These are phyloP conservation scores for Whalleya microplaca DNA, from an alignment of 2,329 filamentous ascomycete species.

Conservation along the genomic window DNA sequence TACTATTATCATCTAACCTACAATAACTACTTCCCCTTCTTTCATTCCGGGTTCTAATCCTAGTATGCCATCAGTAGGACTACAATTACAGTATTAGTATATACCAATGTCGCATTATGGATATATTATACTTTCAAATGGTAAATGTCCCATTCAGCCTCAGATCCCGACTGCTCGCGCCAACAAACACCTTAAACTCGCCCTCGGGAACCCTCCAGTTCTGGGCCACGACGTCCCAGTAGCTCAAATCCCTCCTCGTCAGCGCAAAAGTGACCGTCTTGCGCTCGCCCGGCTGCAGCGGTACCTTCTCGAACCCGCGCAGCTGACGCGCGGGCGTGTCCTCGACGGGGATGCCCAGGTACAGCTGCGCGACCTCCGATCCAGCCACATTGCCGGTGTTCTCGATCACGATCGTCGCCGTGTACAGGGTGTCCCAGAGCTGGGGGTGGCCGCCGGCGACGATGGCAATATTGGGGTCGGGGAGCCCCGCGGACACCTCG, in stretches of 20 bases:
- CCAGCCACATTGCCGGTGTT: slow-evolving; percentile 52
- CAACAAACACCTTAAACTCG: slow-evolving; percentile 35
- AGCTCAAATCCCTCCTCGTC: slow-evolving; percentile 69
- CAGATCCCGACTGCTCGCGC: too few relatives aligned
- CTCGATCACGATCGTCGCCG: slow-evolving; percentile 50
- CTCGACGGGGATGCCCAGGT: slow-evolving; percentile 42
- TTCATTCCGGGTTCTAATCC: too few relatives aligned
- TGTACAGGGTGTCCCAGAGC: slow-evolving; percentile 57
- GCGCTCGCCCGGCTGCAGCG: slow-evolving; percentile 56
- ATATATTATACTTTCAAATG: too few relatives aligned
- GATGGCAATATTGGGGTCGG: slow-evolving; percentile 59
- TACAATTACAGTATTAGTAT: too few relatives aligned
- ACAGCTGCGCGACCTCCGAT: slow-evolving; percentile 48
- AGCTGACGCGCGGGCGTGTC: slow-evolving; percentile 69
- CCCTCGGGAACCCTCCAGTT: slow-evolving; percentile 64
- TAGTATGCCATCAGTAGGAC: too few relatives aligned
- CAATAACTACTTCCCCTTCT: too few relatives aligned
- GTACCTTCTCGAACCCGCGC: slow-evolving; percentile 72
- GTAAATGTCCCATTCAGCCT: too few relatives aligned
- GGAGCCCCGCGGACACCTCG: slow-evolving; percentile 37
- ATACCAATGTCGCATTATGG: too few relatives aligned
- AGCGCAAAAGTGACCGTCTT: slow-evolving; percentile 58
- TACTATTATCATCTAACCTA: too few relatives aligned
- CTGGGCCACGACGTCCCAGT: slow-evolving; percentile 68
- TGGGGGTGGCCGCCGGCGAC: slow-evolving; percentile 64